Percentiles rank a stretch among this genome's conserved stretches.
phyloP scores from a whole-genome alignment of 768 basidiomycete genomes.

The Obba rivulosa region DNA sequence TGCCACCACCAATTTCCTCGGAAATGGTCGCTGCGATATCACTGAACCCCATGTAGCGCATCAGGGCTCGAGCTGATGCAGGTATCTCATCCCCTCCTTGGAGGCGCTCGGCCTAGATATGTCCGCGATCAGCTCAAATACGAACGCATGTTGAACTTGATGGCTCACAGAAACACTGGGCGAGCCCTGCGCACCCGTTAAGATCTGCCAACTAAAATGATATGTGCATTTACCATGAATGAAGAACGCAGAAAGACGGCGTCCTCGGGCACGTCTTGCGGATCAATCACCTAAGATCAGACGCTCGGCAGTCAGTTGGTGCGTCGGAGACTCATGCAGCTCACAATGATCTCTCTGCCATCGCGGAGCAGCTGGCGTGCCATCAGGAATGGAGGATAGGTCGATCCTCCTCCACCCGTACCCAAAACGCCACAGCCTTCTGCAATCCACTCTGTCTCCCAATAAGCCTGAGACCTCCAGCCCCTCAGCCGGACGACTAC shows the following conservation, averaged over 20 bases:
- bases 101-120: slow-evolving; percentile 22
- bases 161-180: slow-evolving; percentile 20
- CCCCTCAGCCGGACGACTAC: slow-evolving; percentile 27
- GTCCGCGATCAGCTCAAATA: no score
- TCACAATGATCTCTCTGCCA: slow-evolving; percentile 29
- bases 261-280: slow-evolving; percentile 36
- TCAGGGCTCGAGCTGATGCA: slow-evolving; percentile 13
- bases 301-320: not conserved
- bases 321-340: no score
- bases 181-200: slow-evolving; percentile 13
- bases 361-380: slow-evolving; percentile 47
- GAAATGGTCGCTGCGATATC: slow-evolving; percentile 19
- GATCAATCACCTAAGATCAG: slow-evolving; percentile 18
- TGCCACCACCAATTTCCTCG: slow-evolving; percentile 39
- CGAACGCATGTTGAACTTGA: not conserved
- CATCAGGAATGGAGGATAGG: slow-evolving; percentile 46
- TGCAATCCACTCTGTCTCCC: slow-evolving; percentile 52
- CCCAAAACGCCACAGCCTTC: slow-evolving; percentile 62
- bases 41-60: slow-evolving; percentile 18
- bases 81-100: slow-evolving; percentile 23
- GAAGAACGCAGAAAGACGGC: slow-evolving; percentile 25
- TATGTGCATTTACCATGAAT: slow-evolving; percentile 18
- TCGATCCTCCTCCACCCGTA: slow-evolving; percentile 58
- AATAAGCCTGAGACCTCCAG: slow-evolving; percentile 30
- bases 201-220: not conserved